phyloP scores from a whole-genome alignment of 106 monocot genomes.

The Dioscorea dumetorum region DNA sequence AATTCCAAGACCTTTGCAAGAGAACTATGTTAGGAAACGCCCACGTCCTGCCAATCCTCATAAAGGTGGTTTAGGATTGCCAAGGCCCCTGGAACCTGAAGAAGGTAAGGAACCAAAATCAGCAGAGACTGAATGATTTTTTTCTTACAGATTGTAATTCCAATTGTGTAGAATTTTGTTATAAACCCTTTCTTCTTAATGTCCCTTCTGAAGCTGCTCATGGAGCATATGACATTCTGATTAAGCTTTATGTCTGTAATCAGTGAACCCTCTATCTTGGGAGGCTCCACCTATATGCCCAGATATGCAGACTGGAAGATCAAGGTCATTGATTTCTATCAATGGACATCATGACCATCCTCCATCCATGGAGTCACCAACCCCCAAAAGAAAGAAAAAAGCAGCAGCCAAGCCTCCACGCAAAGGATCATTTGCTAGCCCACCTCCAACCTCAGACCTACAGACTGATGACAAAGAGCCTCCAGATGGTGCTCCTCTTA shows the following conservation, averaged over 20 bases:
- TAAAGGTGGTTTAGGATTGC: not conserved
- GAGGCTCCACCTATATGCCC: not conserved
- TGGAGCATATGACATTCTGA: not conserved
- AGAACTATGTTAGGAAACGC: constrained; percentile 68
- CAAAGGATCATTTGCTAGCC: not conserved
- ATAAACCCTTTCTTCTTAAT: not conserved
- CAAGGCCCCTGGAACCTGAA: constrained; percentile 23
- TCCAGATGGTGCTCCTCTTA: not conserved
- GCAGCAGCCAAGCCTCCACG: not conserved
- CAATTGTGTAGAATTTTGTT: not conserved
- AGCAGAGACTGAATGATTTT: too few species aligned
- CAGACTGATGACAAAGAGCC: not conserved
- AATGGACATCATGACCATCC: not conserved
- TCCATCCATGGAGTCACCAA: not conserved
- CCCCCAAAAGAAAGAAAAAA: not conserved
- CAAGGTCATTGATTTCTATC: not conserved
- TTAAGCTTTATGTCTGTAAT: constrained; percentile 2
- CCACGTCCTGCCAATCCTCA: not conserved
- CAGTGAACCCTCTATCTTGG: constrained; percentile 34
- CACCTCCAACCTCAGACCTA: not conserved
- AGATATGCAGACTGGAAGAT: not conserved
- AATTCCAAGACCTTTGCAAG: constrained; percentile 64
- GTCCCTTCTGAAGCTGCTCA: not conserved
- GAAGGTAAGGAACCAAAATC: constrained; percentile 22
- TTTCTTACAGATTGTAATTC: too few species aligned